Base-by-base conservation (phyloP, 139 green algal species). In the Chlamydomonas incerta region DNA sequence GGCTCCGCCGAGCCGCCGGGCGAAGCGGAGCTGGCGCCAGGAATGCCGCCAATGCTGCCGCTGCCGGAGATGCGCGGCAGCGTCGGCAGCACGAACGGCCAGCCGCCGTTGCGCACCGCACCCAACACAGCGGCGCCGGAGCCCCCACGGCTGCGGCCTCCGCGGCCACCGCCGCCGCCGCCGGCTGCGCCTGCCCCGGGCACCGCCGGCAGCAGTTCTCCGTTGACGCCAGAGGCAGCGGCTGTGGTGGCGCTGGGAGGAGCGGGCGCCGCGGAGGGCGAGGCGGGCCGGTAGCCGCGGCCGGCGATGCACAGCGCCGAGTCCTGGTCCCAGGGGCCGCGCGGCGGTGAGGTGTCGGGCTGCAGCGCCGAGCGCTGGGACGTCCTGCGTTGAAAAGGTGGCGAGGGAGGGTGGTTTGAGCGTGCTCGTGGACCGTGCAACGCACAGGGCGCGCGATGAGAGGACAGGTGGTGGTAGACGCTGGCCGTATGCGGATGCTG, bases 21-120 rank as follows among this genome's bases (percentile, higher is more conserved):
- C 2, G 26, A 14, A 1, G 60, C 10, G 26, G 26, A 2, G 55
- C 55, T 62, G 55, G 17, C 18, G 55, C 55, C 21, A 10, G 55
- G 55, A 6, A 24, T 6, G 20, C 18, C 17, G 35, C 29, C 76
- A 5, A 50, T 23, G 5, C 21, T 21, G 35, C 29, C 76, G 62
- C 14, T 68, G 76, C 34, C 2, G 8, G 60, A 47, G 21, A 24
- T 24, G 24, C 41, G 67, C 28, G 29, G 77, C n/a, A 83, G 65
- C 10, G 74, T 65, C n/a, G 77, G 77, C 37, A 83, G 65, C 10
- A 83, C 62, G 46, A 83, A 83, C 28, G 77, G 77, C 77, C 77
- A 83, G 46, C 77, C 77, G 18, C 41, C 77, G 63, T 29, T 65
- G 13, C 41, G 63, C 24, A 26, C 2, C 0, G 52, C 33, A 14